Conservation (phyloP, 257 asterid species). For the Solanum tarijense region DNA sequence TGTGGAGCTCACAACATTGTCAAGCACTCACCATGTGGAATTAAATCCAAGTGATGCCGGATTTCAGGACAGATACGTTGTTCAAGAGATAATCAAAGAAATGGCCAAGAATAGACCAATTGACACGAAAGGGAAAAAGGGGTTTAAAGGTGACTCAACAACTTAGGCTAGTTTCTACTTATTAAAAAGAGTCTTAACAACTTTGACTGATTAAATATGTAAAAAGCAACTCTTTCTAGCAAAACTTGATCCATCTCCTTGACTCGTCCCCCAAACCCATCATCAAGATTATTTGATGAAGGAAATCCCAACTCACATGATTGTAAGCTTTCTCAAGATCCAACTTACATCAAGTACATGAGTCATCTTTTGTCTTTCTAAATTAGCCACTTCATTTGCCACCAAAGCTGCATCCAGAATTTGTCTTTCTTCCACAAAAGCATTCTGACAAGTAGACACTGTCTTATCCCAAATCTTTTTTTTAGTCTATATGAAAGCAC, state of each 20-base stretch:
- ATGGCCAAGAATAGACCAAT: slow-evolving; percentile 96
- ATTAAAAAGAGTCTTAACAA: neutral
- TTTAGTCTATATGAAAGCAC: neutral
- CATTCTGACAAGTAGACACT: neutral
- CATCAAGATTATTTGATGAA: neutral
- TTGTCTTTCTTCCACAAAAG: neutral
- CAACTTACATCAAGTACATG: neutral
- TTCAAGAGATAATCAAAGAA: slow-evolving; percentile 93
- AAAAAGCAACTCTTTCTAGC: neutral
- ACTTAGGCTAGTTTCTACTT: neutral
- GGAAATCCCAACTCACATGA: neutral
- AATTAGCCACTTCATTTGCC: neutral
- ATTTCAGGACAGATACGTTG: slow-evolving; percentile 89
- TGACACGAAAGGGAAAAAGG: slow-evolving; percentile 83
- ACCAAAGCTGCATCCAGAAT: neutral
- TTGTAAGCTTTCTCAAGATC: neutral
- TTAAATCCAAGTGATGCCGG: slow-evolving; percentile 94
- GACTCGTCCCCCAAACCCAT: neutral
- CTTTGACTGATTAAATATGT: neutral
- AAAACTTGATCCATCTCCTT: neutral
- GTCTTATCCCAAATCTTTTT: neutral
- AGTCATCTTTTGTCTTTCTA: neutral
- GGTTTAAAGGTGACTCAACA: slow-evolving; percentile 66
- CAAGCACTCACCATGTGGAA: slow-evolving; percentile 86
- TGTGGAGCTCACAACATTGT: slow-evolving; percentile 80